Percentiles rank a stretch among this genome's conserved stretches.
Evolutionary conservation across 352 stramenopile genomes (phyloP).

Genomic region (Phytophthora quininea): DNA sequence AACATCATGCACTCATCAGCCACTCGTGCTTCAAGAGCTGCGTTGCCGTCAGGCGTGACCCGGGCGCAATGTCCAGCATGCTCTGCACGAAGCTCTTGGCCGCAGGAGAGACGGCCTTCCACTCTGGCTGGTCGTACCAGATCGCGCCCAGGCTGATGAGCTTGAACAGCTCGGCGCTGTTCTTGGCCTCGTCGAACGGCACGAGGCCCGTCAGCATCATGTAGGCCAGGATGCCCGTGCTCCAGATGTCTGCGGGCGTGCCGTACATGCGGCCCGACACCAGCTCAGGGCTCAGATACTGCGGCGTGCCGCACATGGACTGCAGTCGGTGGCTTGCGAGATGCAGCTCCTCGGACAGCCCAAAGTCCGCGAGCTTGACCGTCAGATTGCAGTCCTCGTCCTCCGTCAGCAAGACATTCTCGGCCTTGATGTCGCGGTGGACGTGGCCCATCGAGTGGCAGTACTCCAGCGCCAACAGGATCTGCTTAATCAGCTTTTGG

Average conservation of each 20-base stretch:
- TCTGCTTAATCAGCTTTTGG: slow-evolving; percentile 80
- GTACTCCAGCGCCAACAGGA: slow-evolving; percentile 81
- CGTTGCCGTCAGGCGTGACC: slow-evolving; percentile 61
- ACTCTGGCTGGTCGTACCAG: slow-evolving; percentile 92
- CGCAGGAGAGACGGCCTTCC: slow-evolving; percentile 73
- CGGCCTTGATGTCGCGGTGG: slow-evolving; percentile 85
- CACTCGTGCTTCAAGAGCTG: slow-evolving; percentile 66
- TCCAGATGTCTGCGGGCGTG: slow-evolving; percentile 95
- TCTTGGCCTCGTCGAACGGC: slow-evolving; percentile 63
- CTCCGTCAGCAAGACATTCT: slow-evolving; percentile 86
- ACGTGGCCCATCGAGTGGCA: slow-evolving; percentile 91
- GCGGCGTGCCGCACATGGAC: slow-evolving; percentile 95
- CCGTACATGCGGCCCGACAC: slow-evolving; percentile 91
- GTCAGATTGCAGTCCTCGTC: slow-evolving; percentile 77
- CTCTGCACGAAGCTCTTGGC: slow-evolving; percentile 88
- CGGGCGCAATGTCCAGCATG: slow-evolving; percentile 87
- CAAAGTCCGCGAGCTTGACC: slow-evolving; percentile 93
- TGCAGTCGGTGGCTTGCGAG: slow-evolving; percentile 87
- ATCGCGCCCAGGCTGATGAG: slow-evolving; percentile 92
- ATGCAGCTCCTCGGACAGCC: slow-evolving; percentile 89
- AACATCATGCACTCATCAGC: slow-evolving; percentile 20
- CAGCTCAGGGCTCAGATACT: slow-evolving; percentile 97
- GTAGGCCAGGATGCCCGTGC: slow-evolving; percentile 96
- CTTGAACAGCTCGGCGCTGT: slow-evolving; percentile 58
- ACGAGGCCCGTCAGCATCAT: slow-evolving; percentile 75